Evolutionary conservation across 257 asterid species (phyloP).

Genomic region (Jasminum sambac): DNA sequence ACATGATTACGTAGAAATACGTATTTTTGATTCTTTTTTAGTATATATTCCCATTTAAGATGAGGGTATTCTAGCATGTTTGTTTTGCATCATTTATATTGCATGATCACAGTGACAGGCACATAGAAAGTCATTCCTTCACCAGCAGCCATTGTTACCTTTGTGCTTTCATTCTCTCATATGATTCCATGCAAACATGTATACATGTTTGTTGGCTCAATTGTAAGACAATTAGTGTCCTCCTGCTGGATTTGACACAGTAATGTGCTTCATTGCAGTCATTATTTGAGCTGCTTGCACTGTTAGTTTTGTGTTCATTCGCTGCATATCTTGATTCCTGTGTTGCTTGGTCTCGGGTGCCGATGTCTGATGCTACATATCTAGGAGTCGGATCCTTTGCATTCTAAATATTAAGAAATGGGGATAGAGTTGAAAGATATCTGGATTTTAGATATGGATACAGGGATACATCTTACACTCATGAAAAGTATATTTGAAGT

Average conservation of each 20-base stretch:
- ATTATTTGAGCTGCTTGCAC: slow-evolving; percentile 22
- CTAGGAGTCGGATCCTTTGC: too few relatives aligned
- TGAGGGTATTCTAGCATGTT: not conserved
- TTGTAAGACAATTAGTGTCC: not conserved
- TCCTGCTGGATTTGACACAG: not conserved
- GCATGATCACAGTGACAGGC: not conserved
- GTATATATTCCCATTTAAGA: not conserved
- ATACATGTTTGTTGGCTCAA: slow-evolving; percentile 7
- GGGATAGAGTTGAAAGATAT: too few relatives aligned
- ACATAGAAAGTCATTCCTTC: not conserved
- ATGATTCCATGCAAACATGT: not conserved
- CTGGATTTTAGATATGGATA: too few relatives aligned
- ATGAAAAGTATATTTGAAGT: too few relatives aligned
- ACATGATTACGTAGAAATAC: too few relatives aligned
- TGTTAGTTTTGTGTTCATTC: not conserved
- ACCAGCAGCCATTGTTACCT: not conserved
- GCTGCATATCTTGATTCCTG: not conserved
- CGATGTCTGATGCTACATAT: too few relatives aligned
- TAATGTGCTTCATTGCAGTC: not conserved
- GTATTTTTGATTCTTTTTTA: slow-evolving; percentile 9
- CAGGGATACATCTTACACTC: too few relatives aligned
- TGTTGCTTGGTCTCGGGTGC: too few relatives aligned
- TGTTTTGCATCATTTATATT: slow-evolving; percentile 4
- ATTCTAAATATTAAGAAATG: too few relatives aligned
- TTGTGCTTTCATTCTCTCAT: not conserved